Evolutionary conservation across 345 rosid genomes (phyloP).

Genomic region (Eucalyptus microcorys): DNA sequence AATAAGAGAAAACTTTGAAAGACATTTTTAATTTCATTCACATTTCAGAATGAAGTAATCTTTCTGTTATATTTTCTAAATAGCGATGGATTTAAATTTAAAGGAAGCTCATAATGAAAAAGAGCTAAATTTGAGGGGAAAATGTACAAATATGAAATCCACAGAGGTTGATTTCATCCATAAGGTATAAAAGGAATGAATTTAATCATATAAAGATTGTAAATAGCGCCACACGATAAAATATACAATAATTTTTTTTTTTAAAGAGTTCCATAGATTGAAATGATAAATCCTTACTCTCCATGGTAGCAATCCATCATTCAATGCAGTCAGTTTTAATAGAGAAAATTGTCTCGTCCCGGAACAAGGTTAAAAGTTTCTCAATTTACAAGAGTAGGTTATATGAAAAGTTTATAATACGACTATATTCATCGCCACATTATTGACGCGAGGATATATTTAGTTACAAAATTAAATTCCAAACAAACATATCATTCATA

Average conservation of each 20-base stretch:
- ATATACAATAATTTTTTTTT: not conserved
- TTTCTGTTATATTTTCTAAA: not conserved
- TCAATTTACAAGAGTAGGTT: not conserved
- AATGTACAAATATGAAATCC: not conserved
- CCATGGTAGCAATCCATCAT: not conserved
- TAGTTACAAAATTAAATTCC: not conserved
- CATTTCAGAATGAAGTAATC: not conserved
- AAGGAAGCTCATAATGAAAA: not conserved
- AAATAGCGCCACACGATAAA: not conserved
- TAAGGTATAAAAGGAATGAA: no score
- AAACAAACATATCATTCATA: not conserved
- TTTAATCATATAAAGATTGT: not conserved
- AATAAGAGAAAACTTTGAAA: no score
- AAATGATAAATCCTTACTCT: not conserved
- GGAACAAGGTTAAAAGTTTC: not conserved
- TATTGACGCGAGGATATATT: accelerated
- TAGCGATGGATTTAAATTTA: not conserved
- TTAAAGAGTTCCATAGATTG: not conserved
- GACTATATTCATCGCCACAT: accelerated
- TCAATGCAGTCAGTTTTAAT: not conserved
- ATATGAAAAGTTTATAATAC: accelerated
- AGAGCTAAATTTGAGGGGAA: not conserved
- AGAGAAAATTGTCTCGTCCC: accelerated
- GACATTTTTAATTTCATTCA: not conserved
- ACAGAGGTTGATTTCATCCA: not conserved